Percentiles rank a stretch among this genome's conserved stretches.
Evolutionary conservation across 495 filamentous ascomycete species (phyloP).

Genomic region (Jackrogersella minutella): DNA sequence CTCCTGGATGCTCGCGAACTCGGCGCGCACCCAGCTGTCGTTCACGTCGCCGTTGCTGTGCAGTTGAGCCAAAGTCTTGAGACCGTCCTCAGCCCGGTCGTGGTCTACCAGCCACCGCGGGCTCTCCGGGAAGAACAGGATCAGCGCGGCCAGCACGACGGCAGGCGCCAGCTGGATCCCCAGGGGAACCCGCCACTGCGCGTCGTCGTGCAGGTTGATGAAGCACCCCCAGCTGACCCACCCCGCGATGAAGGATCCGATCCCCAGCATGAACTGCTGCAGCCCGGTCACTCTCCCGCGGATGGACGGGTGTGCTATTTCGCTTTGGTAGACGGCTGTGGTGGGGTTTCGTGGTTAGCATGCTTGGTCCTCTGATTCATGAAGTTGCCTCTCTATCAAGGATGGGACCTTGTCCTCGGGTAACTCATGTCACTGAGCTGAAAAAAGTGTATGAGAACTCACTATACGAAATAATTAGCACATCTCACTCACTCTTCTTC

Average conservation of each 20-base stretch:
- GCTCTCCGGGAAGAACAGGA: constrained; percentile 66
- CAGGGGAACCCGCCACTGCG: constrained; percentile 64
- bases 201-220: constrained; percentile 39
- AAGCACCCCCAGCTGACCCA: constrained; percentile 56
- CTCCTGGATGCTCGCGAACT: constrained; percentile 73
- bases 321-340: constrained; percentile 59
- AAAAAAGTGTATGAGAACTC: background rate
- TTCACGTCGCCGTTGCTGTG: constrained; percentile 65
- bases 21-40: constrained; percentile 69
- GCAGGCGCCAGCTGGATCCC: constrained; percentile 68
- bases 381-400: no score
- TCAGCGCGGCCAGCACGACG: constrained; percentile 60
- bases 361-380: background rate
- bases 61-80: constrained; percentile 64
- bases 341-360: constrained; percentile 51
- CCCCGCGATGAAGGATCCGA: constrained; percentile 59
- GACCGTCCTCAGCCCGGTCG: constrained; percentile 59
- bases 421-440: background rate
- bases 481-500: background rate
- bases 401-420: no score
- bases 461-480: constrained; percentile 23
- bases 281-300: constrained; percentile 63
- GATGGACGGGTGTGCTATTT: constrained; percentile 59
- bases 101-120: constrained; percentile 70
- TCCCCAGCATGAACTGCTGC: constrained; percentile 69